Percentiles rank a stretch among this genome's conserved stretches.
These are phyloP conservation scores for Fusarium sp. DNA, from an alignment of 2,329 filamentous ascomycete species.

Conservation along the genomic window DNA sequence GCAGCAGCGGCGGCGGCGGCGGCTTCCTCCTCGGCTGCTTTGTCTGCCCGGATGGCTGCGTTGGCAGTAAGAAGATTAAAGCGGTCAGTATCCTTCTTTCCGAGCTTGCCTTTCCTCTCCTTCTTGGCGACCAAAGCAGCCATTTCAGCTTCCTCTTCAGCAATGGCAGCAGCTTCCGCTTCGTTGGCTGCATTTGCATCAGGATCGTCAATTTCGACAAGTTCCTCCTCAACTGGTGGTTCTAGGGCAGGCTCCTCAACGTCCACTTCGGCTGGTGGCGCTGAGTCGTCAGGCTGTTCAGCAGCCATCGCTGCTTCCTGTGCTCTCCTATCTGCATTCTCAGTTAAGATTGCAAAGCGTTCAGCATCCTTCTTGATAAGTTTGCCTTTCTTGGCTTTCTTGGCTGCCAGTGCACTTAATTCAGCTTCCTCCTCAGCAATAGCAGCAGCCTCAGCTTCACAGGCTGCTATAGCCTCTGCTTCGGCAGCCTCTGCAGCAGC, in stretches of 20 bases:
- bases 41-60: slow-evolving; percentile 46
- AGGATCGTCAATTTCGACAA: slow-evolving; percentile 14
- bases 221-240: slow-evolving; percentile 9
- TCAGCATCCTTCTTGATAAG: slow-evolving; percentile 33
- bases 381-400: slow-evolving; percentile 38
- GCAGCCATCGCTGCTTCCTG: slow-evolving; percentile 38
- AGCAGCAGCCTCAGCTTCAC: slow-evolving; percentile 24
- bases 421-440: slow-evolving; percentile 38
- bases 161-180: slow-evolving; percentile 17
- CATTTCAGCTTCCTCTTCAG: slow-evolving; percentile 53
- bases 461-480: slow-evolving; percentile 29
- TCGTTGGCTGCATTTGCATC: slow-evolving; percentile 13
- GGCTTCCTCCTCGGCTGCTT: slow-evolving; percentile 37
- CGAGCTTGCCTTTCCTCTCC: slow-evolving; percentile 56
- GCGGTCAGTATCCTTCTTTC: slow-evolving; percentile 60
- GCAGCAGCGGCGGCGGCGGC: slow-evolving; percentile 29
- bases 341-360: slow-evolving; percentile 30
- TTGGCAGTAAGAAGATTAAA: slow-evolving; percentile 53
- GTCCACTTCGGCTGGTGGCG: slow-evolving; percentile 12
- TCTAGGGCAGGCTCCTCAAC: slow-evolving; percentile 28
- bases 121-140: slow-evolving; percentile 59
- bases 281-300: slow-evolving; percentile 40
- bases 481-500: slow-evolving; percentile 33
- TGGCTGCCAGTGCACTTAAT: slow-evolving; percentile 20
- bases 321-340: slow-evolving; percentile 29